Evolutionary conservation across 305 asterid species (phyloP).

Genomic region (Fraxinus sp.): DNA sequence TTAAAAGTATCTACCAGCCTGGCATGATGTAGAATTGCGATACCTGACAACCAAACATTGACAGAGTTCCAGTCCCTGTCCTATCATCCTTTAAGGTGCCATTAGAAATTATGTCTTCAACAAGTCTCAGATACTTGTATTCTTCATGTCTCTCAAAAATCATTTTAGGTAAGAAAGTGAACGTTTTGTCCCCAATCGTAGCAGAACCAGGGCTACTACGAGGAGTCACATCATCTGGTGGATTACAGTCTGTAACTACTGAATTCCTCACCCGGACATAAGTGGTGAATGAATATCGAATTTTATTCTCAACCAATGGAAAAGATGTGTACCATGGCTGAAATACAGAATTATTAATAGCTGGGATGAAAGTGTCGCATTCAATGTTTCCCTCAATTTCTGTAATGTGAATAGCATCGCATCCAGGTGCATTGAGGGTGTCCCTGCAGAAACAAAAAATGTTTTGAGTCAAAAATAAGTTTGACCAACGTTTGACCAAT

Average conservation of each 20-base stretch:
- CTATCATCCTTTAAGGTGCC: slow-evolving; percentile 70
- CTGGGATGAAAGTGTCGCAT: slow-evolving; percentile 90
- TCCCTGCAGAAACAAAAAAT: slow-evolving; percentile 52
- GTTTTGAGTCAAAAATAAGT: not conserved
- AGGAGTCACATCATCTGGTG: slow-evolving; percentile 18
- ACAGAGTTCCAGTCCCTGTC: slow-evolving; percentile 90
- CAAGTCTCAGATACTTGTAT: slow-evolving; percentile 61
- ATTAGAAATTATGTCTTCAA: slow-evolving; percentile 61
- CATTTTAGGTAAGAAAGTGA: slow-evolving; percentile 56
- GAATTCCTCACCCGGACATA: slow-evolving; percentile 61
- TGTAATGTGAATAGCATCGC: slow-evolving; percentile 78
- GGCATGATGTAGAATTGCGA: not conserved
- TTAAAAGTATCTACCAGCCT: not conserved
- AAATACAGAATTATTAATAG: slow-evolving; percentile 61
- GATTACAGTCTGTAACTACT: slow-evolving; percentile 7
- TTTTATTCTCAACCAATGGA: slow-evolving; percentile 57
- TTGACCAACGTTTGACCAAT: not conserved
- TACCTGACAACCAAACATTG: slow-evolving; percentile 98
- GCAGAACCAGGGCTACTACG: not conserved
- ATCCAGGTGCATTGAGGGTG: slow-evolving; percentile 68
- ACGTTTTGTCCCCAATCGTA: slow-evolving; percentile 5
- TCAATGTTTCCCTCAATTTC: slow-evolving; percentile 59
- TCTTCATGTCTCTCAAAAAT: slow-evolving; percentile 74
- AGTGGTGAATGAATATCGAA: slow-evolving; percentile 57
- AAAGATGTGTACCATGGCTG: slow-evolving; percentile 88